Conservation (phyloP, 2,329 filamentous ascomycete genomes). For the Arthrobotrys iridis region DNA sequence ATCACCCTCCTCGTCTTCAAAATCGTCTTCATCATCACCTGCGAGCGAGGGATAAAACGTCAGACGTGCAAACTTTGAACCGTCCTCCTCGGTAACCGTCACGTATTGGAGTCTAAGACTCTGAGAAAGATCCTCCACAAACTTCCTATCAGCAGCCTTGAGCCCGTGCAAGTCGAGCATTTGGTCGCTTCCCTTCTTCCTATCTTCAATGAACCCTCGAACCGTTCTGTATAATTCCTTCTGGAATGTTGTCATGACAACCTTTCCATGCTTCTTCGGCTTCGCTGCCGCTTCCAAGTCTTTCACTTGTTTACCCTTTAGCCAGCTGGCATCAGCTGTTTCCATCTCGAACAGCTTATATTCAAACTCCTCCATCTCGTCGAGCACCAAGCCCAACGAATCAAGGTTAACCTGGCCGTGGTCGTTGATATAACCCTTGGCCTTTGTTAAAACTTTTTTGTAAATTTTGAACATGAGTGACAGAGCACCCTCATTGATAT, state of each 20-base stretch:
- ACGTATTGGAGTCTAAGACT: constrained; percentile 74
- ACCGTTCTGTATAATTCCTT: constrained; percentile 83
- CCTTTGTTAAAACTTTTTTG: constrained; percentile 85
- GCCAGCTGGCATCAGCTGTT: constrained; percentile 87
- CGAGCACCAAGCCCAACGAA: constrained; percentile 78
- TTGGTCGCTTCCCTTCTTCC: constrained; percentile 65
- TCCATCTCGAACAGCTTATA: constrained; percentile 93
- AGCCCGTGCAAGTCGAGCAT: constrained; percentile 78
- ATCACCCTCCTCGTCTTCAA: constrained; percentile 80
- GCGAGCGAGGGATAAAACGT: constrained; percentile 67
- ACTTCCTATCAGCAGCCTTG: constrained; percentile 87
- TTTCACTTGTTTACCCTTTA: constrained; percentile 82
- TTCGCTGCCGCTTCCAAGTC: constrained; percentile 74
- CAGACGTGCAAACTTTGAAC: constrained; percentile 73
- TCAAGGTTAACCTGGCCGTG: constrained; percentile 88
- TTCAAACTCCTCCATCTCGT: constrained; percentile 87
- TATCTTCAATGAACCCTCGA: constrained; percentile 76
- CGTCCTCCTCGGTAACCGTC: constrained; percentile 71
- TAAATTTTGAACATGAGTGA: constrained; percentile 98
- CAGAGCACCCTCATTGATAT: constrained; percentile 97
- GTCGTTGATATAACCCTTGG: constrained; percentile 96
- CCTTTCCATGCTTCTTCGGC: constrained; percentile 69
- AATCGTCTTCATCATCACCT: constrained; percentile 71
- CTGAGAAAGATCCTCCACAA: constrained; percentile 85
- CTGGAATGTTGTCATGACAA: constrained; percentile 81